Conservation (phyloP, 306 rosid genomes). For the Arachis stenosperma region DNA sequence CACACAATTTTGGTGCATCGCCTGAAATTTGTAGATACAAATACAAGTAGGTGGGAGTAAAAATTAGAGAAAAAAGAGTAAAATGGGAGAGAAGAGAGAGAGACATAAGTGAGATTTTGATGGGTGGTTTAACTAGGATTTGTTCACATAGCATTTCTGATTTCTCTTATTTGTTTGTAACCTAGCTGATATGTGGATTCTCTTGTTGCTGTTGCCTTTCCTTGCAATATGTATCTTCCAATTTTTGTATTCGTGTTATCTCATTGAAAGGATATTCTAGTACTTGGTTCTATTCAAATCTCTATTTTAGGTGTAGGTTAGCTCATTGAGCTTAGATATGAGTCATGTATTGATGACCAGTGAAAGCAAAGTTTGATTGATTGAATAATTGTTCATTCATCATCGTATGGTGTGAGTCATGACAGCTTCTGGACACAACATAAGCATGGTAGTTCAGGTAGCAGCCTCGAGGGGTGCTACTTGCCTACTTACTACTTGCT, state of each 20-base stretch:
- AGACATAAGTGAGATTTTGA: no score
- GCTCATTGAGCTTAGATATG: no score
- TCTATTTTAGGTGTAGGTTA: neutral
- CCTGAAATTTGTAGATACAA: no score
- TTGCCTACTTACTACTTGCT: neutral
- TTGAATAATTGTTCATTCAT: neutral
- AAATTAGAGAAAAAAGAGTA: no score
- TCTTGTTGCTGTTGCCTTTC: neutral
- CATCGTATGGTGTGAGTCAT: neutral
- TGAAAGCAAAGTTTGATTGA: neutral
- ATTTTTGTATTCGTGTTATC: no score
- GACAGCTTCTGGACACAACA: neutral
- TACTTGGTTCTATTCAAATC: neutral
- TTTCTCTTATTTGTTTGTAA: no score
- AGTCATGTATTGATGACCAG: neutral
- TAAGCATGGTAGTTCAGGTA: neutral
- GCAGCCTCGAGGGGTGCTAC: neutral
- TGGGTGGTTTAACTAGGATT: no score
- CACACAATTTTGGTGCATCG: no score
- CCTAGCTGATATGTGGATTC: neutral
- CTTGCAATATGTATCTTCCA: neutral
- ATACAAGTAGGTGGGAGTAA: no score
- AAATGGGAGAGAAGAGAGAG: no score
- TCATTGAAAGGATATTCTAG: neutral
- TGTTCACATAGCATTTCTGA: no score